Evolutionary conservation across 768 basidiomycete genomes (phyloP).

Genomic region (Lanmaoa pseudosensibilis): DNA sequence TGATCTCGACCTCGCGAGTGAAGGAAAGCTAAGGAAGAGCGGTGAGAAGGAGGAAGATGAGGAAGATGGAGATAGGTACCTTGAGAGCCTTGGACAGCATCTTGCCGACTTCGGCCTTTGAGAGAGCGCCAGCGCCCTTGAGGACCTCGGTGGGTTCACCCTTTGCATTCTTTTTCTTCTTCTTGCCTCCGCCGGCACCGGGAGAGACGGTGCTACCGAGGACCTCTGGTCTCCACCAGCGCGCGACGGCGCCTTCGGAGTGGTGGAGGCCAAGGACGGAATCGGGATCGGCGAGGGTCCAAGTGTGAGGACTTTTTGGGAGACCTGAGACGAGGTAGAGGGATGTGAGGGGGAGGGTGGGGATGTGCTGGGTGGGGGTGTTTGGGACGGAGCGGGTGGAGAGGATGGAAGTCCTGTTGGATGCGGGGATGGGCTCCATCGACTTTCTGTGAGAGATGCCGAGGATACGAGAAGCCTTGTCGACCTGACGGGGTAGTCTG

Average conservation of each 20-base stretch:
- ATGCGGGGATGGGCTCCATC: slow-evolving; percentile 85
- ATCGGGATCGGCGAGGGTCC: slow-evolving; percentile 86
- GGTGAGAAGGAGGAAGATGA: not conserved
- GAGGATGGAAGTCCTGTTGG: slow-evolving; percentile 72
- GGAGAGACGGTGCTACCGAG: slow-evolving; percentile 86
- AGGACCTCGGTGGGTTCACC: slow-evolving; percentile 52
- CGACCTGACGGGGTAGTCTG: slow-evolving; percentile 43
- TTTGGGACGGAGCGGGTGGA: slow-evolving; percentile 53
- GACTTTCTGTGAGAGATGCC: slow-evolving; percentile 72
- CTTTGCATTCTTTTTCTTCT: slow-evolving; percentile 63
- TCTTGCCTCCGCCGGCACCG: slow-evolving; percentile 77
- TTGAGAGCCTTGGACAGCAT: slow-evolving; percentile 91
- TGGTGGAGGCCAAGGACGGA: slow-evolving; percentile 80
- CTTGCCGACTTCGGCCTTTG: slow-evolving; percentile 84
- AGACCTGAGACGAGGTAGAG: slow-evolving; percentile 88
- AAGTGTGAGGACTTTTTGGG: slow-evolving; percentile 85
- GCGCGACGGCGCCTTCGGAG: slow-evolving; percentile 77
- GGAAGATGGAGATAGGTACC: slow-evolving; percentile 40
- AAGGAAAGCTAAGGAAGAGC: slow-evolving; percentile 67
- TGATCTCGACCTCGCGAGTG: slow-evolving; percentile 88
- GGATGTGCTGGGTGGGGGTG: slow-evolving; percentile 59
- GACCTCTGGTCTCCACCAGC: slow-evolving; percentile 92
- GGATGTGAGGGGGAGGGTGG: slow-evolving; percentile 75
- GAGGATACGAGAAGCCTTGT: slow-evolving; percentile 78
- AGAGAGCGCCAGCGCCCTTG: slow-evolving; percentile 78